These are phyloP conservation scores for Polytrichum formosum DNA, from an alignment of 225 moss, liverwort and hornwort species.

Conservation along the genomic window DNA sequence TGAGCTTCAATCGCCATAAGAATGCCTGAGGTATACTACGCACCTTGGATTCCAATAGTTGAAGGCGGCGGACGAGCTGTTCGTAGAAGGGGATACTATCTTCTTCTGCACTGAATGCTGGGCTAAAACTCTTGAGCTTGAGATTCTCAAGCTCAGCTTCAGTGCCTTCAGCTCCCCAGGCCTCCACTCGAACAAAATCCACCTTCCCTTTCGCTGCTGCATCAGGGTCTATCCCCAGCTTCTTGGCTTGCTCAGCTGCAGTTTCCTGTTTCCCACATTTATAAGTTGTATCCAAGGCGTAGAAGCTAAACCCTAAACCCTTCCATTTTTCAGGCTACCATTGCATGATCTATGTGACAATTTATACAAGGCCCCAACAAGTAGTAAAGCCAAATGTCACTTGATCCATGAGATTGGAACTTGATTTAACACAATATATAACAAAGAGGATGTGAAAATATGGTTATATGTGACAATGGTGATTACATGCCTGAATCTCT, in stretches of 20 bases:
- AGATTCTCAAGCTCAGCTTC: conserved; percentile 77
- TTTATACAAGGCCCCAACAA: too few species aligned
- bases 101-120: conserved; percentile 69
- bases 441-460: too few species aligned
- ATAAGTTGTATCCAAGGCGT: not conserved
- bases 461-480: not conserved
- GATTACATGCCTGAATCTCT: not conserved
- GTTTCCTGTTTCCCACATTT: conserved; percentile 54
- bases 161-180: conserved; percentile 74
- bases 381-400: too few species aligned
- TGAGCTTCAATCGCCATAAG: too few species aligned
- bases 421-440: too few species aligned
- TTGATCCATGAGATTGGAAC: too few species aligned
- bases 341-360: too few species aligned
- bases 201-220: conserved; percentile 78
- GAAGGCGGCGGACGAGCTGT: conserved; percentile 91
- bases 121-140: conserved; percentile 87
- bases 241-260: conserved; percentile 48
- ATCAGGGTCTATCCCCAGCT: conserved; percentile 70
- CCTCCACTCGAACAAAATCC: conserved; percentile 92
- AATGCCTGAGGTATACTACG: not conserved
- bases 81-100: conserved; percentile 70
- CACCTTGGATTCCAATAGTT: conserved; percentile 97
- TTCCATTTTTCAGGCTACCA: not conserved
- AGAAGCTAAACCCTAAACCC: not conserved